Conservation (phyloP, 768 basidiomycete genomes). For the Rhodosporidiobolus odoratus region DNA sequence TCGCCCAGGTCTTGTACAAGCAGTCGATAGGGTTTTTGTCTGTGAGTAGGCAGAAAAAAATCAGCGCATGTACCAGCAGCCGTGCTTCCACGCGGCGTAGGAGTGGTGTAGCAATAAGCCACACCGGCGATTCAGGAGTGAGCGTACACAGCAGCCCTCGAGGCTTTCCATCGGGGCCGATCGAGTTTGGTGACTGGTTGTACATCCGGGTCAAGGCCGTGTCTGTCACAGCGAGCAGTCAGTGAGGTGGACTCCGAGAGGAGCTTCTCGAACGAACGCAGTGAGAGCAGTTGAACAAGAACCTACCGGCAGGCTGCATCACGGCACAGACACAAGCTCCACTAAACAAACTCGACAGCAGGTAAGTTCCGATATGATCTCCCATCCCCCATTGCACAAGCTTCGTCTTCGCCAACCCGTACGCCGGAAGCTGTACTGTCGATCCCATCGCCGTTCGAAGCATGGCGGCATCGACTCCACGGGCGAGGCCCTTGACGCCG, state of each 20-base stretch:
- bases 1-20: conserved; percentile 87
- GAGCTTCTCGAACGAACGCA: no score
- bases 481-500: conserved; percentile 68
- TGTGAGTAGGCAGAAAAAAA: neutral
- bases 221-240: conserved; percentile 45
- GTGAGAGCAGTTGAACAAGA: neutral
- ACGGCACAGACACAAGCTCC: conserved; percentile 71
- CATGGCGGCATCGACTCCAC: conserved; percentile 90
- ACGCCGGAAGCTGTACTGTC: conserved; percentile 90
- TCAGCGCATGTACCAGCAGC: no score
- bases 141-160: conserved; percentile 43
- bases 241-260: no score
- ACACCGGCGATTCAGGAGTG: neutral
- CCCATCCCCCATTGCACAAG: conserved; percentile 65
- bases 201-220: conserved; percentile 86
- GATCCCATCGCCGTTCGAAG: conserved; percentile 92
- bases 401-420: conserved; percentile 83
- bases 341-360: conserved; percentile 80
- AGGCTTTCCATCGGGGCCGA: conserved; percentile 61
- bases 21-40: conserved; percentile 94
- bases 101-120: neutral
- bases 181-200: conserved; percentile 76
- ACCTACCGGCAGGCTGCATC: conserved; percentile 83
- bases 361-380: conserved; percentile 77
- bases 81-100: neutral